Conservation (phyloP, 1,139 yeast genomes). For the Martiniozyma asiatica region DNA sequence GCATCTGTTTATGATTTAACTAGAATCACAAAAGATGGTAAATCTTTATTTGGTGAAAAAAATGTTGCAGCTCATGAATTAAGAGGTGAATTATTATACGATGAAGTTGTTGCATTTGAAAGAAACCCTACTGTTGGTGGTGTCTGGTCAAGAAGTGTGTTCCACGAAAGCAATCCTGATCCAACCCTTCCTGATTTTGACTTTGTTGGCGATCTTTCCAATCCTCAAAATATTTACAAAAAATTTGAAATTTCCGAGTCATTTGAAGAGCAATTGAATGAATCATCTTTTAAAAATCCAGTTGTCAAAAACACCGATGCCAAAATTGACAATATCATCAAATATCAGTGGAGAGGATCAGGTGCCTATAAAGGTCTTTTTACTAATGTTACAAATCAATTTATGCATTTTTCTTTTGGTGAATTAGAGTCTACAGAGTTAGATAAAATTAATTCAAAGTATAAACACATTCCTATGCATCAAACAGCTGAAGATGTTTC, state of each 20-base stretch:
- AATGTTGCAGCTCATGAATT: slow-evolving; percentile 1
- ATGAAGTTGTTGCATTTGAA: slow-evolving; percentile 26
- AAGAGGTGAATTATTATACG: slow-evolving; percentile 17
- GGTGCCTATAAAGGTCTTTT: slow-evolving; percentile 30
- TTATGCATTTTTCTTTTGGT: slow-evolving; percentile 30
- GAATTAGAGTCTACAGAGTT: slow-evolving; percentile 1
- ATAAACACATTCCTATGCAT: slow-evolving; percentile 29
- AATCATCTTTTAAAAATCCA: slow-evolving; percentile 8
- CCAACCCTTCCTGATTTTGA: slow-evolving; percentile 8
- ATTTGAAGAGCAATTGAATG: slow-evolving; percentile 8
- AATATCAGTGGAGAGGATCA: slow-evolving; percentile 19
- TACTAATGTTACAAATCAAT: slow-evolving; percentile 34
- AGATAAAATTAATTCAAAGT: slow-evolving; percentile 24
- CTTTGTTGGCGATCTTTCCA: slow-evolving; percentile 7
- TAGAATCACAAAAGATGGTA: slow-evolving; percentile 22
- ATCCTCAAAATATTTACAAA: slow-evolving; percentile 9
- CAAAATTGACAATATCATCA: slow-evolving; percentile 2
- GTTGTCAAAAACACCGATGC: slow-evolving; percentile 3
- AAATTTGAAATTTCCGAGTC: slow-evolving; percentile 6
- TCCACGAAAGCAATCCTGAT: slow-evolving; percentile 8
- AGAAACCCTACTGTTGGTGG: slow-evolving; percentile 27
- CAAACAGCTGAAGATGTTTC: slow-evolving; percentile 18
- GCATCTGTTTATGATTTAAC: slow-evolving; percentile 24
- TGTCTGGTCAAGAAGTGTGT: slow-evolving; percentile 23
- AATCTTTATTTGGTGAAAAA: slow-evolving; percentile 14